Base-by-base conservation (phyloP, 352 stramenopile genomes). In the Phytophthora podocarpi region DNA sequence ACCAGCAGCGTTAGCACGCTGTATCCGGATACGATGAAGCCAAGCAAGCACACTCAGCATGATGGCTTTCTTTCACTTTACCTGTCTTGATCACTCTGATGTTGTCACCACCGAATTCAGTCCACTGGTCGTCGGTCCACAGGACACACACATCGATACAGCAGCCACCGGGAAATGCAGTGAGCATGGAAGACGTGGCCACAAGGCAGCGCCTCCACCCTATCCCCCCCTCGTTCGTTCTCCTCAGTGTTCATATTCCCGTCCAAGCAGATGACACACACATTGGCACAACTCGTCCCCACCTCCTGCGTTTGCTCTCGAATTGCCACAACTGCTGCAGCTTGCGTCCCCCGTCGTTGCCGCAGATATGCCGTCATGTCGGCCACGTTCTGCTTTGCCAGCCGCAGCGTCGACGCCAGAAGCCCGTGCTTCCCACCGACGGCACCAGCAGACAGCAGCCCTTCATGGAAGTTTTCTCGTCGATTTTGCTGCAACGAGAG, bases 221-320 rank as follows among this genome's bases (percentile, higher is more conserved):
- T 50, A 34, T n/a, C 39, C 30, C 21, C 48, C 31, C 11, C 8
- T 16, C 20, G 20, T 16, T n/a, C n/a, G 26, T 36, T 35, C 5
- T 15, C 45, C 1, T 26, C 26, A 35, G 26, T 10, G 7, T 20
- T 20, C 40, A 64, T 26, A 20, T 57, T 27, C 12, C 43, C 49
- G 2, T 74, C 58, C 46, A 79, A 58, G 28, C 70, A 79, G 27
- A 79, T 79, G 59, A 76, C 59, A 50, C 70, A 80, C 9, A 75
- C n/a, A 24, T 48, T 45, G 47, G 8, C 23, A 32, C 28, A 20
- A 30, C 5, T 53, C 30, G 35, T 28, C 26, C 12, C n/a, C 4
- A 18, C 1, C 11, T 15, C n/a, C 21, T 30, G 26, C 0, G 24
- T 12, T 27, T 57, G n/a, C 27, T 21, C 18, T 18, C 12, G 26